Evolutionary conservation across 176 grass and related monocot genomes (phyloP), one percentile per base, ranked within the genome.

Genomic region (Phoenix dactylifera): DNA sequence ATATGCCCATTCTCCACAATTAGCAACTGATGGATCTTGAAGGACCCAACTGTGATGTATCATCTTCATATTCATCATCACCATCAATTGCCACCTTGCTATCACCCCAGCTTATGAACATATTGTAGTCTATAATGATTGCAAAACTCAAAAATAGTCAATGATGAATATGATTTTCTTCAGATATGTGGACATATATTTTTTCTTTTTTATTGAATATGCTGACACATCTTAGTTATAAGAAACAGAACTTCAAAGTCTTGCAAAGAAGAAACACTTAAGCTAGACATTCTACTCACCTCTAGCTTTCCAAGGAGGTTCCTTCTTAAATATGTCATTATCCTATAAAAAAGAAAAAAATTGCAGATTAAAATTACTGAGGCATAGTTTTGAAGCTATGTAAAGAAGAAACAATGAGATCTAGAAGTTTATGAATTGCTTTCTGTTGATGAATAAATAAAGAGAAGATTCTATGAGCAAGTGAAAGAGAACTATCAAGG

Each of bases 21-120:
- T 52, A 10, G 66, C 67, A 18, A 69, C 20, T 22, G 54, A 4
- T 24, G 63, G 72, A 95, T 16, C 55, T 62, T 66, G 86, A 78
- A 71, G 90, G 89, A 58, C 90, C 86, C 70, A 81, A 76, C 67
- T 66, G 76, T n/a, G 66, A 80, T n/a, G 60, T 73, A 55, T 95
- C 90, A 51, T 77, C 90, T 65, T 89, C 55, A 23, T 81, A 95
- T 22, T 54, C 55, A 78, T 67, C 55, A 78, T 67, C 70, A 3
- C 73, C 73, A 49, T 89, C 32, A 25, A 81, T 24, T 22, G 22
- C 15, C 66, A 79, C 71, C 12, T 55, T 76, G 69, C 63, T 76
- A 22, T 85, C 86, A 48, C 90, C 90, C 55, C 90, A 95, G 68
- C 89, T 95, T 32, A 89, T 95, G 77, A 76, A 95, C 48, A 95